Evolutionary conservation across 306 rosid species (phyloP).

Genomic region (Acacia melanoxylon): DNA sequence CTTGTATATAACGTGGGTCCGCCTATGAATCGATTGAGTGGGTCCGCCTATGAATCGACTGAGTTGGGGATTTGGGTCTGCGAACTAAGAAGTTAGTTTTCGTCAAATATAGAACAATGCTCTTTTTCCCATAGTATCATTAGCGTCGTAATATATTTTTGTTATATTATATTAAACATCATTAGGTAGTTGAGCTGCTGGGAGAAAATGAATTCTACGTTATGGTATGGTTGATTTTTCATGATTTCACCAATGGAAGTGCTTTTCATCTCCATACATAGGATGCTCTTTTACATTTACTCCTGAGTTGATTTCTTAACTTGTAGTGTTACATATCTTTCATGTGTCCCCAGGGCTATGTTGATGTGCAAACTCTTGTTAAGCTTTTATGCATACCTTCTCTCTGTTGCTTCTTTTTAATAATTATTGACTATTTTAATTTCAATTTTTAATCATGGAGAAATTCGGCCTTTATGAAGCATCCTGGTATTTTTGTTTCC

Average conservation of each 20-base stretch:
- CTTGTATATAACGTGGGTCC: too few relatives aligned
- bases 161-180: neutral
- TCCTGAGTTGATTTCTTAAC: too few relatives aligned
- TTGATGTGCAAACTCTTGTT: too few relatives aligned
- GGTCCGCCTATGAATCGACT: too few relatives aligned
- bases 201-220: neutral
- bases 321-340: too few relatives aligned
- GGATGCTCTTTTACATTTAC: too few relatives aligned
- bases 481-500: neutral
- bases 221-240: neutral
- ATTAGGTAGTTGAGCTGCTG: neutral
- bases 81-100: neutral
- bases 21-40: too few relatives aligned
- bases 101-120: neutral
- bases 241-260: neutral
- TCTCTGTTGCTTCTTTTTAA: neutral
- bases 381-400: too few relatives aligned
- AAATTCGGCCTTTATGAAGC: neutral
- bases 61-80: neutral
- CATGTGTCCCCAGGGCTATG: too few relatives aligned
- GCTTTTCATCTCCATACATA: neutral
- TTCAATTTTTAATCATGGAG: neutral
- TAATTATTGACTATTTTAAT: neutral
- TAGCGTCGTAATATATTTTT: neutral
- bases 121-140: neutral